Evolutionary conservation across 176 grass and related monocot species (phyloP).

Genomic region (sorghum (Sorghum bicolor)): Sorghum_bicolor_NCBIv3 NC_012876.2:63750001-63750500

Average conservation of each 20-base stretch:
- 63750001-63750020: conserved; percentile 1
- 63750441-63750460: not conserved
- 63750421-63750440: not conserved
- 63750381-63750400: not conserved
- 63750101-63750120: not conserved
- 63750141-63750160: not conserved
- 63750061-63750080: not conserved
- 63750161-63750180: not conserved
- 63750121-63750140: not conserved
- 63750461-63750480: not conserved
- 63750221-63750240: conserved; percentile 2
- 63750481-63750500: not conserved
- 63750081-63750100: conserved; percentile 14
- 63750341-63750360: not conserved
- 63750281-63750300: conserved; percentile 9
- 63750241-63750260: not conserved
- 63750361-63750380: not conserved
- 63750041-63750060: not conserved
- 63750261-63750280: not conserved
- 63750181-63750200: not conserved
- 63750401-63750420: not conserved
- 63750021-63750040: conserved; percentile 1
- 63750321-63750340: not conserved
- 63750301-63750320: not conserved
- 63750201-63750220: not conserved